Evolutionary conservation across 352 stramenopile genomes (phyloP), one percentile per base, ranked within the genome.

Genomic region (Globisporangium recalcitrans): DNA sequence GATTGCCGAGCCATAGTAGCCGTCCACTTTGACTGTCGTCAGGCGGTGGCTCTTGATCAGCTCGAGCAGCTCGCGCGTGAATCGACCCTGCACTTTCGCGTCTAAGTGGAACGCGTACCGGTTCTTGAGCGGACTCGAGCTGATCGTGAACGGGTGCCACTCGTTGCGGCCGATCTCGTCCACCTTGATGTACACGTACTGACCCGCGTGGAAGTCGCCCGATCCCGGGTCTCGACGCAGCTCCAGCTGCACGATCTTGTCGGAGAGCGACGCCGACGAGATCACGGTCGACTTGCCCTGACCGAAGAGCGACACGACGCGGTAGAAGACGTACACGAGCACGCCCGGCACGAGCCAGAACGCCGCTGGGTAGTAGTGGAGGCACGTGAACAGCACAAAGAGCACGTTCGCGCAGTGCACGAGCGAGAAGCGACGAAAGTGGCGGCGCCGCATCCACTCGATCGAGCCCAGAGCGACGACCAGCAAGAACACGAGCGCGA

Each of bases 81-180:
- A 92, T 0, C 58, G 31, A 22, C 81, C 77, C 61, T 90, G 78
- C 13, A 88, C 77, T 52, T 88, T 90, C 2, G 77, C 72, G 42
- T 87, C 75, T 19, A 92, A 32, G 22, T 73, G 49, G 29, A 92
- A 78, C 7, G 77, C 68, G 58, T 75, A 63, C 24, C 62, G 56
- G 52, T 75, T 70, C 53, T 70, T 58, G 42, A 85, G 55, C 11
- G 81, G 76, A 68, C 78, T 89, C 5, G 81, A 90, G 46, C 76
- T 84, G 58, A 92, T 87, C 7, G 72, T 85, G 56, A 92, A 84
- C 11, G 81, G 81, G 27, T 92, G 83, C 83, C 81, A 92, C 56
- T 86, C 67, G n/a, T 69, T 78, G 22, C 49, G 62, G n/a, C 68
- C 69, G 47, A 90, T 77, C 9, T 74, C 64, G 27, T 80, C 67